A percentile compares a stretch with the other conserved stretches of the same genome.
Evolutionary conservation across 768 basidiomycete genomes (phyloP).

Genomic region (Phylloporus sp.): DNA sequence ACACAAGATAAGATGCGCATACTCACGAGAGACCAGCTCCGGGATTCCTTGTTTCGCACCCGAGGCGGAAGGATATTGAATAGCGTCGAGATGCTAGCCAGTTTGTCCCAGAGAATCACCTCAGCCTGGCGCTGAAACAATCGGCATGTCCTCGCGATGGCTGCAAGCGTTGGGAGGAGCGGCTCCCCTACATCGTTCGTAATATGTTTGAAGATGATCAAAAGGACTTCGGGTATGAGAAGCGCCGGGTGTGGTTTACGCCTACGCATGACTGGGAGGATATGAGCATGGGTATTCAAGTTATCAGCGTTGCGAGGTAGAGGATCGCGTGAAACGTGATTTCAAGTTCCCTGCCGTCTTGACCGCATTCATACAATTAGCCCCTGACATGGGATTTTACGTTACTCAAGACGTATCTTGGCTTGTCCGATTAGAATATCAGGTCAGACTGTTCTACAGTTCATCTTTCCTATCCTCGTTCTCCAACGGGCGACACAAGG

Average conservation of each 20-base stretch:
- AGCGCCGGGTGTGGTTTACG: slow-evolving; percentile 16
- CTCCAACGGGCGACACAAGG: slow-evolving; percentile 60
- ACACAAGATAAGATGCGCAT: not conserved
- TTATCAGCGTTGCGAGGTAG: no score
- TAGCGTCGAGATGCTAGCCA: slow-evolving; percentile 9
- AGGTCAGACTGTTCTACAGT: slow-evolving; percentile 15
- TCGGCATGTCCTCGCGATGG: slow-evolving; percentile 27
- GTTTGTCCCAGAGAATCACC: slow-evolving; percentile 21
- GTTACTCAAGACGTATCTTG: not conserved
- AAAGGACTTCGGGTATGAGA: slow-evolving; percentile 19
- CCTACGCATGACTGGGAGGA: not conserved
- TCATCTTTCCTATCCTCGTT: slow-evolving; percentile 31
- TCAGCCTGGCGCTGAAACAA: slow-evolving; percentile 18
- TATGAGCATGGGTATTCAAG: not conserved
- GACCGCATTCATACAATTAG: not conserved
- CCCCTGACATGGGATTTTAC: not conserved
- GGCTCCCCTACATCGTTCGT: slow-evolving; percentile 15
- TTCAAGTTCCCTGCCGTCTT: not conserved
- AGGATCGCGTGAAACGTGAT: no score
- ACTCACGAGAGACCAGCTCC: slow-evolving; percentile 22
- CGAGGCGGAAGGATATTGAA: slow-evolving; percentile 16
- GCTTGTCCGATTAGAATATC: slow-evolving; percentile 1
- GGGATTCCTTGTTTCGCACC: slow-evolving; percentile 9
- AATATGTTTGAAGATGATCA: slow-evolving; percentile 20
- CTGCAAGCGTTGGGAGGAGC: slow-evolving; percentile 16